Evolutionary conservation across 495 filamentous ascomycete genomes (phyloP).

Genomic region (Aspergillus biplanus): DNA sequence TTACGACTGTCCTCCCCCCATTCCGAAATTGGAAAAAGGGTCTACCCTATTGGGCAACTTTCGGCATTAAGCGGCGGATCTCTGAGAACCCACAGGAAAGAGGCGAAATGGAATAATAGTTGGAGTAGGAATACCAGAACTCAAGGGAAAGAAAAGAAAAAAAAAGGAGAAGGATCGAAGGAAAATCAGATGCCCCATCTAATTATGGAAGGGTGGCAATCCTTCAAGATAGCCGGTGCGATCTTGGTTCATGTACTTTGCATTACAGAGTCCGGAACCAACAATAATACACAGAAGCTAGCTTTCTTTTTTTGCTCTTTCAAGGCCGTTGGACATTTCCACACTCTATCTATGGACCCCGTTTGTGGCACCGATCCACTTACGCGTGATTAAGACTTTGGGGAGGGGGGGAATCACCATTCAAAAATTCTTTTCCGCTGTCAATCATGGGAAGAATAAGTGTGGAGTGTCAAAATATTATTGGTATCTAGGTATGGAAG

Average conservation of each 20-base stretch:
- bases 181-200: background rate
- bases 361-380: conserved; percentile 17
- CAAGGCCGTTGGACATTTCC: conserved; percentile 12
- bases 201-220: background rate
- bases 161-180: background rate
- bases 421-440: conserved; percentile 10
- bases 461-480: background rate
- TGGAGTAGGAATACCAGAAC: too few species aligned
- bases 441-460: background rate
- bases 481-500: background rate
- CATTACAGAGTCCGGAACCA: background rate
- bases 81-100: too few species aligned
- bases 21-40: too few species aligned
- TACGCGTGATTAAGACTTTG: conserved; percentile 15
- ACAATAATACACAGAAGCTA: conserved; percentile 1
- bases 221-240: too few species aligned
- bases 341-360: conserved; percentile 19
- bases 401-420: conserved; percentile 4
- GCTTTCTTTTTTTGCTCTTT: background rate
- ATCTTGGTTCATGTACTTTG: background rate
- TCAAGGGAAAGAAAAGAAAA: background rate
- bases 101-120: too few species aligned
- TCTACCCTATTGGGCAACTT: too few species aligned
- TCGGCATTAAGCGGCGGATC: too few species aligned
- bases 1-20: too few species aligned